Evolutionary conservation across 805 yeast species (phyloP).

Genomic region (Dipodascus albidus): DNA sequence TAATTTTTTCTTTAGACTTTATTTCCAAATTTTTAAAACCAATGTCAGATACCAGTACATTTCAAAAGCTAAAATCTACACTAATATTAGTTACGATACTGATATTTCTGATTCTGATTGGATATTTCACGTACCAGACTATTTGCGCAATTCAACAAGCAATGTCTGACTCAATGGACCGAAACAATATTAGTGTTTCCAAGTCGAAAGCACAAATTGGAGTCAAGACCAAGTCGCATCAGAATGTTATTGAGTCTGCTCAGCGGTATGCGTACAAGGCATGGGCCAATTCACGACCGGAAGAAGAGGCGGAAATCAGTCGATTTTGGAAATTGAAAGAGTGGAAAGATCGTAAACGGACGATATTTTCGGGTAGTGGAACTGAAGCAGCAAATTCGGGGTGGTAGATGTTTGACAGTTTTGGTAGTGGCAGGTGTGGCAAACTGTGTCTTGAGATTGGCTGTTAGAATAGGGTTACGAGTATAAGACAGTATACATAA

Average conservation of each 20-base stretch:
- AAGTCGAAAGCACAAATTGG: neutral
- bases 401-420: neutral
- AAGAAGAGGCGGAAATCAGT: neutral
- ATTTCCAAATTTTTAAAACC: too few species aligned
- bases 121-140: conserved; percentile 10
- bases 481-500: too few species aligned
- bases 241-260: neutral
- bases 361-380: conserved; percentile 1
- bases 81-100: conserved; percentile 6
- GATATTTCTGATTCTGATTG: conserved; percentile 8
- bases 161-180: neutral
- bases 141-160: conserved; percentile 3
- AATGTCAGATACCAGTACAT: neutral
- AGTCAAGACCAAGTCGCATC: neutral
- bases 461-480: too few species aligned
- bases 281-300: neutral
- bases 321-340: neutral
- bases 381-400: conserved; percentile 1
- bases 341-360: conserved; percentile 1
- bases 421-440: too few species aligned
- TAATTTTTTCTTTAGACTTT: too few species aligned
- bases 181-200: neutral
- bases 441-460: too few species aligned
- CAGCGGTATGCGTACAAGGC: conserved; percentile 2
- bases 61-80: conserved; percentile 4